Evolutionary conservation across 1,139 yeast genomes (phyloP).

Genomic region (Taiozyma onychis): DNA sequence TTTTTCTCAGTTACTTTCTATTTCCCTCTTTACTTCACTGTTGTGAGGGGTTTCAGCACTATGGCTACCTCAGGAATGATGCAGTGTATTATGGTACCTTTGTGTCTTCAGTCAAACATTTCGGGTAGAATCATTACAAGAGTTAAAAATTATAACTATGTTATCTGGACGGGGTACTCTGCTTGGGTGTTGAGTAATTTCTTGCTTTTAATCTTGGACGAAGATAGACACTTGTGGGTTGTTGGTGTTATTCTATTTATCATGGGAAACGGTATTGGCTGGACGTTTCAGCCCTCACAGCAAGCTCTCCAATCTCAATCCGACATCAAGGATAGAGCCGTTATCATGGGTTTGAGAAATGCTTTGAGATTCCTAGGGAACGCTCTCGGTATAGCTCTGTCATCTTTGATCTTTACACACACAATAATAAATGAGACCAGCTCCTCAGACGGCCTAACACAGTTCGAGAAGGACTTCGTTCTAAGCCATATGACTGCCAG

Average conservation of each 20-base stretch:
- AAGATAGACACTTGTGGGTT: neutral
- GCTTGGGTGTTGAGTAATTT: conserved; percentile 39
- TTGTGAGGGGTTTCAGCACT: conserved; percentile 36
- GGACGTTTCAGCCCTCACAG: conserved; percentile 48
- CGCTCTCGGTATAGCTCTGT: conserved; percentile 44
- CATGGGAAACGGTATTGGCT: conserved; percentile 47
- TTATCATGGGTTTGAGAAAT: conserved; percentile 47
- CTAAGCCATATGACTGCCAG: conserved; percentile 1
- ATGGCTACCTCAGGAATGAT: conserved; percentile 35
- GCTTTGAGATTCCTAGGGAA: conserved; percentile 49
- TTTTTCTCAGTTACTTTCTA: conserved; percentile 42
- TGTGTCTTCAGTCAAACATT: conserved; percentile 34
- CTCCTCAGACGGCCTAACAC: neutral
- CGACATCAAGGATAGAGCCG: conserved; percentile 43
- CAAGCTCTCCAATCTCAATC: conserved; percentile 51
- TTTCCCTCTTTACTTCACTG: conserved; percentile 45
- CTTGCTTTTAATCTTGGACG: conserved; percentile 25
- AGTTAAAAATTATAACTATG: conserved; percentile 37
- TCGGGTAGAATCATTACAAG: conserved; percentile 39
- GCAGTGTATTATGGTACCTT: conserved; percentile 38
- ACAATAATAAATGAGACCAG: conserved; percentile 25
- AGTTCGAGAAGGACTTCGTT: neutral
- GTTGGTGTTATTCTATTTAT: conserved; percentile 32
- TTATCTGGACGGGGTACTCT: conserved; percentile 36
- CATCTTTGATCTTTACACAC: conserved; percentile 35